Conservation (phyloP, 2,329 filamentous ascomycete genomes). For the Hypocrella siamensis region DNA sequence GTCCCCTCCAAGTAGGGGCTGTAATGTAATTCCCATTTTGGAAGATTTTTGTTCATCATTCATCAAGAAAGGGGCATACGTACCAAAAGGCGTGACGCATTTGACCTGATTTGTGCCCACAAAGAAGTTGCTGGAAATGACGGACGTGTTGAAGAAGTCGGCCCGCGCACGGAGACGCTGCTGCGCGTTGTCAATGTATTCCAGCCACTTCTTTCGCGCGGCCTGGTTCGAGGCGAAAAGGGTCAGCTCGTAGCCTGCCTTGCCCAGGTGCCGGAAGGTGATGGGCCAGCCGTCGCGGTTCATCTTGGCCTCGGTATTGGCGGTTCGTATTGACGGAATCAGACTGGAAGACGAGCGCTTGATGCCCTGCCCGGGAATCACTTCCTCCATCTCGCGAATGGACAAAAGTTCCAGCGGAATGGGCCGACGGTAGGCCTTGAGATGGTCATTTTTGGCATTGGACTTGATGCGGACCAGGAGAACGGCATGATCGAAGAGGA, state of each 20-base stretch:
- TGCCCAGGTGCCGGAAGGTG: conserved; percentile 89
- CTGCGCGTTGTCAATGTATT: conserved; percentile 85
- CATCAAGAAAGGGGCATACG: conserved; percentile 16
- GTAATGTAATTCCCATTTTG: no score
- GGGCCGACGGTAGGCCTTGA: conserved; percentile 84
- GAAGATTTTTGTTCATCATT: no score
- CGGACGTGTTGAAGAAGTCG: conserved; percentile 70
- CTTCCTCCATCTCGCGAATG: conserved; percentile 94
- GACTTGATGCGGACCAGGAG: conserved; percentile 82
- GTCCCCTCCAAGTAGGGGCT: no score
- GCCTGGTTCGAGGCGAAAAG: conserved; percentile 76
- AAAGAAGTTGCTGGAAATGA: conserved; percentile 45
- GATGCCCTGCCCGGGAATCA: conserved; percentile 66
- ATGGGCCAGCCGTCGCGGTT: conserved; percentile 74
- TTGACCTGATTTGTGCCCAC: conserved; percentile 68
- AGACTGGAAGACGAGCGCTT: conserved; percentile 84
- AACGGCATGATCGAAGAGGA: conserved; percentile 91
- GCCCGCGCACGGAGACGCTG: conserved; percentile 73
- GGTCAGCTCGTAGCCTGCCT: conserved; percentile 85
- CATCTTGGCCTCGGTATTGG: conserved; percentile 36
- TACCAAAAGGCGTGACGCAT: conserved; percentile 82
- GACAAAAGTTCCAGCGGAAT: conserved; percentile 87
- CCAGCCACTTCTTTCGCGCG: conserved; percentile 89
- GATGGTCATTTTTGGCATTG: conserved; percentile 83
- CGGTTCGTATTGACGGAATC: conserved; percentile 39